Percentiles rank a stretch among this genome's conserved stretches.
Conservation (phyloP, 78 protist species). For the Polysphondylium violaceum region DNA sequence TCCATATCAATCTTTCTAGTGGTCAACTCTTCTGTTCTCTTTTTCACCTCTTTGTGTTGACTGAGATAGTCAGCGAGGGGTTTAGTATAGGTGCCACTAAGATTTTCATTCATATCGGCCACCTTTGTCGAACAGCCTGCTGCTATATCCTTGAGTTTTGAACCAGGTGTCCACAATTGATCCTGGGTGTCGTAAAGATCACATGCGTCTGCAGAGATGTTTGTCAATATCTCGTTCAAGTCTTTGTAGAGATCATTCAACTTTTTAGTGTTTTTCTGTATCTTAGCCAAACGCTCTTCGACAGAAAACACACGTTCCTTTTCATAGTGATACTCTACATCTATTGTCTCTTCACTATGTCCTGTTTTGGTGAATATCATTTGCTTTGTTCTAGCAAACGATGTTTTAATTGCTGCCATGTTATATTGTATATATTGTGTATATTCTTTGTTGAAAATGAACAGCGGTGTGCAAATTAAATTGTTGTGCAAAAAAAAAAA, state of each 20-base stretch:
- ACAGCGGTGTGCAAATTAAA: no score
- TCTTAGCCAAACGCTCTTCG: constrained; percentile 28
- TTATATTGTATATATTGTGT: no score
- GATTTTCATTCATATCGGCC: not conserved
- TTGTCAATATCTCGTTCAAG: constrained; percentile 14
- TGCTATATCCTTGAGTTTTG: constrained; percentile 28
- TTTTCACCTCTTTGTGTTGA: constrained; percentile 46
- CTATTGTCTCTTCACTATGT: constrained; percentile 66
- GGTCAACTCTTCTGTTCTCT: constrained; percentile 61
- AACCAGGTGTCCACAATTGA: constrained; percentile 40
- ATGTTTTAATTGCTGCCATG: constrained; percentile 49
- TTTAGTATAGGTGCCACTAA: not conserved
- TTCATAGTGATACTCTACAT: constrained; percentile 66
- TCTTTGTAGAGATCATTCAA: constrained; percentile 46
- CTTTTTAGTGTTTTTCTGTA: constrained; percentile 43
- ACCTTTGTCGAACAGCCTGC: not conserved
- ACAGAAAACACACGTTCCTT: constrained; percentile 44
- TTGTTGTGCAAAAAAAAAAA: no score
- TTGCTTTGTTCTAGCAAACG: constrained; percentile 70
- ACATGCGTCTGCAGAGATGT: constrained; percentile 58
- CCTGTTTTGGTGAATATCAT: constrained; percentile 64
- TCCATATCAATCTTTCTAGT: constrained; percentile 80
- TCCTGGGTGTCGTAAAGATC: constrained; percentile 63
- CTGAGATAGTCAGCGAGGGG: constrained; percentile 24
- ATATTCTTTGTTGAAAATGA: no score